Conservation (phyloP, 163 green algal species). For the Trebouxiophyceae sp. region DNA sequence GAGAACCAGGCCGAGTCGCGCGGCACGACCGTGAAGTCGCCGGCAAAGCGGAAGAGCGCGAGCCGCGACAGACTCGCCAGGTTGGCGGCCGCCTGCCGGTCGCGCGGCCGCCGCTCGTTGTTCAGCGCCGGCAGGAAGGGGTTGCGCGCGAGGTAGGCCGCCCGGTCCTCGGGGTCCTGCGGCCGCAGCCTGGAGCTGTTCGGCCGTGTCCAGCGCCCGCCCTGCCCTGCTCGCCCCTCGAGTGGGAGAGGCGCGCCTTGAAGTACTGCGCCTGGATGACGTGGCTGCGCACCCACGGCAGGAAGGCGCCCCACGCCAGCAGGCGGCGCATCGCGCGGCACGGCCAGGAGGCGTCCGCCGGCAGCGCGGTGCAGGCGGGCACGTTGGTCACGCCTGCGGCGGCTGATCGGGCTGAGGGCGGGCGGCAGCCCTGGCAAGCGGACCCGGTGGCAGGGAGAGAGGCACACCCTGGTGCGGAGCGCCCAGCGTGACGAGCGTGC, state of each 20-base stretch:
- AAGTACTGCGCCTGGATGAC: slow-evolving; percentile 89
- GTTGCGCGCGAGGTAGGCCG: slow-evolving; percentile 56
- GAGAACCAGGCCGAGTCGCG: slow-evolving; percentile 69
- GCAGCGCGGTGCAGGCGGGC: slow-evolving; percentile 39
- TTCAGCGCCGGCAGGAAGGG: slow-evolving; percentile 88
- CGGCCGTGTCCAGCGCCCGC: background rate
- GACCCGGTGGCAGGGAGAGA: background rate
- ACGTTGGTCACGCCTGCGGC: slow-evolving; percentile 62
- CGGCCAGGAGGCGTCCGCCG: background rate
- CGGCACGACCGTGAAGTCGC: slow-evolving; percentile 79
- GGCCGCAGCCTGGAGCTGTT: slow-evolving; percentile 1
- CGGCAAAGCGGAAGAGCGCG: slow-evolving; percentile 70
- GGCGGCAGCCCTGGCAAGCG: no score
- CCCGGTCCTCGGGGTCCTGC: slow-evolving; percentile 57
- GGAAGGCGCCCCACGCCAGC: slow-evolving; percentile 63
- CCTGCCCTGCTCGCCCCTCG: background rate
- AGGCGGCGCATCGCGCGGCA: slow-evolving; percentile 42
- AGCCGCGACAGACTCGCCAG: slow-evolving; percentile 59
- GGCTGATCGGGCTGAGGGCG: no score
- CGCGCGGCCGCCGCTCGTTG: slow-evolving; percentile 62
- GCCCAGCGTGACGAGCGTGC: slow-evolving; percentile 78
- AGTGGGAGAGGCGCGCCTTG: slow-evolving; percentile 34
- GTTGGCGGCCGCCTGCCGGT: slow-evolving; percentile 57
- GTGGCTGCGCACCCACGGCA: slow-evolving; percentile 53
- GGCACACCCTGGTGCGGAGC: slow-evolving; percentile 65